These are phyloP conservation scores for Mortierella sp. DNA, from an alignment of 371 early-diverging fungal genomes.

Conservation along the genomic window DNA sequence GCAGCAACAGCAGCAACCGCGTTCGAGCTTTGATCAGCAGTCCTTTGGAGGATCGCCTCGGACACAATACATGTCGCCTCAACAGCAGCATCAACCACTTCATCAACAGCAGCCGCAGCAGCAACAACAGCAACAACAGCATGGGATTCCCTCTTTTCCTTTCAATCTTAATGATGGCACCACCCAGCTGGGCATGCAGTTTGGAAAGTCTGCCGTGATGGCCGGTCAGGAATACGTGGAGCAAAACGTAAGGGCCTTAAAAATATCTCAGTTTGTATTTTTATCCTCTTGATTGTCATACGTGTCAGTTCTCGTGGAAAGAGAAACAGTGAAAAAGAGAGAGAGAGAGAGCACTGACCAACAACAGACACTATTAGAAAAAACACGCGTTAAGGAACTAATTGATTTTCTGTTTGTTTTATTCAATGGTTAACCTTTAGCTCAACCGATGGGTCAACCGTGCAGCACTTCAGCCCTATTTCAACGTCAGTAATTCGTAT, in stretches of 20 bases:
- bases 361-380: too few relatives aligned
- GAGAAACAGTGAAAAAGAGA: neutral
- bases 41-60: conserved; percentile 47
- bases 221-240: conserved; percentile 93
- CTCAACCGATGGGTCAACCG: conserved; percentile 88
- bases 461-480: conserved; percentile 91
- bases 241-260: conserved; percentile 78
- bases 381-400: neutral
- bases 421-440: conserved; percentile 56
- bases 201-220: conserved; percentile 91
- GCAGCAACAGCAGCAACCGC: conserved; percentile 55
- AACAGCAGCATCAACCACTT: conserved; percentile 42
- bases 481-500: conserved; percentile 96
- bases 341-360: conserved; percentile 18
- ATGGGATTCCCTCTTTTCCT: conserved; percentile 58
- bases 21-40: conserved; percentile 51
- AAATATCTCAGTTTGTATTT: neutral
- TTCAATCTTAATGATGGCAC: conserved; percentile 77
- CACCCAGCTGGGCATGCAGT: conserved; percentile 95
- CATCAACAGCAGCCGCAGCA: conserved; percentile 44
- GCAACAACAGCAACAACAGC: conserved; percentile 47
- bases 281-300: neutral
- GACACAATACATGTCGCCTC: conserved; percentile 51
- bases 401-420: conserved; percentile 8
- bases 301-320: too few relatives aligned